Evolutionary conservation across 169 alveolate genomes (phyloP), one percentile per base, ranked within the genome.

Genomic region (Cryptosporidium felis): DNA sequence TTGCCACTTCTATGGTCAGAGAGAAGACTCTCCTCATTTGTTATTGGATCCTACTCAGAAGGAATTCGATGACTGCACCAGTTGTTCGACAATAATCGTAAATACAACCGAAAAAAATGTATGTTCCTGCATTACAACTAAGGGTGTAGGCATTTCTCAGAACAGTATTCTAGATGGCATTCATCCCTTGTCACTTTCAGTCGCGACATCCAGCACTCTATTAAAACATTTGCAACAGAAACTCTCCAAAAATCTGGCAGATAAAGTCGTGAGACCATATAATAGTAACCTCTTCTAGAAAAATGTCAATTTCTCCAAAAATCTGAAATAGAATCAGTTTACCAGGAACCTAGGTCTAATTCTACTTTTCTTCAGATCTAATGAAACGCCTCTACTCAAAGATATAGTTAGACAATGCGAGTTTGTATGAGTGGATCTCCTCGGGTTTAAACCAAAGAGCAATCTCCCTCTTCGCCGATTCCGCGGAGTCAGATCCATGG

Each of bases 401-500:
- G 36, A 74, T 74, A 34, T 53, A 74, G 49, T 74, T 59, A 53
- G 85, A 74, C 32, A 51, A 18, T 6, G n/a, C 60, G 14, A 74
- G 90, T 8, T 80, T 88, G 95, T 94, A 93, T 40, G 92, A 82
- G 10, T 91, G 94, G 51, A 96, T 81, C 88, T 97, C 98, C 42
- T 95, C 97, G 26, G 95, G 95, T 62, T 92, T 93, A 93, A 97
- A 97, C 99, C 99, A 97, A 62, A 96, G 93, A 58, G 91, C 92
- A 81, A 96, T 95, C 91, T 97, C 99, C 81, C 96, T 92, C 58
- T 90, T 92, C 60, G 99, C 99, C 51, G 96, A 93, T 41, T 95
- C 98, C 53, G 91, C 97, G 16, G 97, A 91, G 89, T 97, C 98
- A 62, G 97, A 94, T 58, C 98, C 99, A 88, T 97, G 99, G 79